A percentile compares a stretch with the other conserved stretches of the same genome.
phyloP scores from a whole-genome alignment of 352 stramenopile species.

The Phytophthora megakarya region DNA sequence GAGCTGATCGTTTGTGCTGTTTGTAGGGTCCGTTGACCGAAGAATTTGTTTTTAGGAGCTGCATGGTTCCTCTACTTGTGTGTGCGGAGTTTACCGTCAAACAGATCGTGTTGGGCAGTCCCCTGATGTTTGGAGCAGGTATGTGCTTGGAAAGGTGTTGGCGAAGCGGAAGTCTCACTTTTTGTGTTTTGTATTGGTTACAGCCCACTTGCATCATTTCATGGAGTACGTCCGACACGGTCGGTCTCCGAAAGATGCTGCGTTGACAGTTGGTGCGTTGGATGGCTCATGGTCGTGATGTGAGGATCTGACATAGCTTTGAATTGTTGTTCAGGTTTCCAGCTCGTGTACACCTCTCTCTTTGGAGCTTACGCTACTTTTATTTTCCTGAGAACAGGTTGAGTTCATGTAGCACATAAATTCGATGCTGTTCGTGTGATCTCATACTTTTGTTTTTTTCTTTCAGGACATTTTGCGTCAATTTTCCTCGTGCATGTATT shows the following conservation, averaged over 20 bases:
- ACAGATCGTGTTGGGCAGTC: conserved; percentile 87
- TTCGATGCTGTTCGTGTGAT: background rate
- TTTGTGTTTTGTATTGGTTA: conserved; percentile 23
- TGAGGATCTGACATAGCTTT: conserved; percentile 2
- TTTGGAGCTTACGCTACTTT: conserved; percentile 96
- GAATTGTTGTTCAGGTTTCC: conserved; percentile 68
- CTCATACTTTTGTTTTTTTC: conserved; percentile 1
- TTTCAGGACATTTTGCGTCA: conserved; percentile 81
- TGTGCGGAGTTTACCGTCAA: conserved; percentile 76
- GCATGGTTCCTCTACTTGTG: conserved; percentile 91
- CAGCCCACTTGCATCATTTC: conserved; percentile 88
- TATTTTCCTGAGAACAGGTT: conserved; percentile 91
- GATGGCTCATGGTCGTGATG: background rate
- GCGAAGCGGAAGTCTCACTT: conserved; percentile 3
- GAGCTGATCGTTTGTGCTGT: conserved; percentile 6
- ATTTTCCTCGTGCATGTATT: conserved; percentile 93
- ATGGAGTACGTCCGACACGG: conserved; percentile 81
- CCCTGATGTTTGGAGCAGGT: conserved; percentile 95
- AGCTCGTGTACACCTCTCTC: conserved; percentile 95
- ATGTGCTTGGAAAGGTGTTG: conserved; percentile 28
- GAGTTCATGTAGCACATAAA: background rate
- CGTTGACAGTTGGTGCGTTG: conserved; percentile 73
- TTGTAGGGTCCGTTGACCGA: conserved; percentile 90
- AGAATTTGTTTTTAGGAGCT: conserved; percentile 96
- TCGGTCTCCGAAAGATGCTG: conserved; percentile 66